Percentiles rank a stretch among this genome's conserved stretches.
These are phyloP conservation scores for Zea mays DNA, from an alignment of 176 grass and related monocot genomes.

Conservation along the genomic window DNA sequence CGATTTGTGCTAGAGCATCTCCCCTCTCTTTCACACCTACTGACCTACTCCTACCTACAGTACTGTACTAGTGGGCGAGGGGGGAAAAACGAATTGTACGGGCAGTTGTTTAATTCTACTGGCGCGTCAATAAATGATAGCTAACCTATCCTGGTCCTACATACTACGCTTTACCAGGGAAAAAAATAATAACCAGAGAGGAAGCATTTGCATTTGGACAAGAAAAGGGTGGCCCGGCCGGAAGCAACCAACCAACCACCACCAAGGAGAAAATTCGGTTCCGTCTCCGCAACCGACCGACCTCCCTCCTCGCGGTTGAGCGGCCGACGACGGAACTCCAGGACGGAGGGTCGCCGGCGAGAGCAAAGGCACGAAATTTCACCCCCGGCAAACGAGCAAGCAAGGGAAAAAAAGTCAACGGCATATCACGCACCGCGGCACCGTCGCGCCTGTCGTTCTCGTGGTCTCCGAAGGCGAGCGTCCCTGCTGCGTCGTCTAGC, in stretches of 20 bases:
- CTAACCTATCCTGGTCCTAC: neutral
- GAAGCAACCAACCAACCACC: constrained; percentile 45
- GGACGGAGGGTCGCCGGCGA: neutral
- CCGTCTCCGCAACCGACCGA: neutral
- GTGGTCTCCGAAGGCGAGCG: constrained; percentile 45
- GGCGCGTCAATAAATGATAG: constrained; percentile 28
- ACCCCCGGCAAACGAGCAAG: neutral
- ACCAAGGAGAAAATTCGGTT: neutral
- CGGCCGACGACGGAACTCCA: neutral
- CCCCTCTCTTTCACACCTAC: constrained; percentile 43
- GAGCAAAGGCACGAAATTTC: neutral
- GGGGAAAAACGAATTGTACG: neutral
- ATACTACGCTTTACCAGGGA: neutral
- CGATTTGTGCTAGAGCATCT: constrained; percentile 34
- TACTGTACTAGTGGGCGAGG: neutral
- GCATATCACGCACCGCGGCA: constrained; percentile 39
- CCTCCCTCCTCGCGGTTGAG: neutral
- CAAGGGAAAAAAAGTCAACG: neutral
- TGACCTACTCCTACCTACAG: too few species aligned
- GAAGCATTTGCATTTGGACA: constrained; percentile 17
- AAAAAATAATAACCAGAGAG: neutral
- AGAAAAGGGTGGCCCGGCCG: neutral
- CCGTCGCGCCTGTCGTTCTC: constrained; percentile 47
- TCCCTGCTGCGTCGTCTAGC: constrained; percentile 53
- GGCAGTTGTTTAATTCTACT: constrained; percentile 37